Evolutionary conservation across 2,329 filamentous ascomycete species (phyloP).

Genomic region (Fusarium sp.): DNA sequence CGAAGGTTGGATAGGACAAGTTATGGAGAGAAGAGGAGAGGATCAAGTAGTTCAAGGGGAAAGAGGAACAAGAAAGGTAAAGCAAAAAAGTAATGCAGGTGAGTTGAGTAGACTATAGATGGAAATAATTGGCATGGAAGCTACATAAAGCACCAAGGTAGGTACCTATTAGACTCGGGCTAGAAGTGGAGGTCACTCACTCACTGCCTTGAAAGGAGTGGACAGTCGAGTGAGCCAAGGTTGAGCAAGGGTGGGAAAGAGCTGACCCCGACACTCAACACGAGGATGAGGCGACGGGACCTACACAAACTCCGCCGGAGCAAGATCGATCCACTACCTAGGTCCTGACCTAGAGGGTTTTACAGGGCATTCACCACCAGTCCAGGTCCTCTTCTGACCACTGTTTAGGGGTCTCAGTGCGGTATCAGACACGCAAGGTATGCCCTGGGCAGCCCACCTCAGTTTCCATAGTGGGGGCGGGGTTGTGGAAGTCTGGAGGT

Average conservation of each 20-base stretch:
- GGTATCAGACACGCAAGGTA: neutral
- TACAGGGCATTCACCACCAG: neutral
- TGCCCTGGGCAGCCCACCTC: conserved; percentile 7
- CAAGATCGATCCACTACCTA: neutral
- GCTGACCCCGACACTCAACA: neutral
- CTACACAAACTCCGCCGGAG: conserved; percentile 2
- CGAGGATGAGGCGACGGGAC: neutral
- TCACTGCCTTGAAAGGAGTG: conserved; percentile 9
- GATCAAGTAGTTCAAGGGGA: conserved; percentile 1
- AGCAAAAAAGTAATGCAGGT: neutral
- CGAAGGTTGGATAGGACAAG: conserved; percentile 11
- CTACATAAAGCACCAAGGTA: neutral
- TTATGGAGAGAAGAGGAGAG: neutral
- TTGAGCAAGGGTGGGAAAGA: conserved; percentile 17
- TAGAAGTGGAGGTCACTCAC: conserved; percentile 28
- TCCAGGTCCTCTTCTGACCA: conserved; percentile 6
- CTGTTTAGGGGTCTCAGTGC: conserved; percentile 4
- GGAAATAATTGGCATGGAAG: conserved; percentile 33
- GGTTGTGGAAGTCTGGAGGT: conserved; percentile 11
- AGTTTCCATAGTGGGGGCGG: conserved; percentile 35
- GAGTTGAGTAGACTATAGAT: conserved; percentile 10
- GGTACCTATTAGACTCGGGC: neutral
- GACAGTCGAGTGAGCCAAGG: conserved; percentile 9
- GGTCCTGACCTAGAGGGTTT: neutral
- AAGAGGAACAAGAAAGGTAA: conserved; percentile 2